Conservation (phyloP, 2,329 filamentous ascomycete genomes). For the Claviceps fusiformis region DNA sequence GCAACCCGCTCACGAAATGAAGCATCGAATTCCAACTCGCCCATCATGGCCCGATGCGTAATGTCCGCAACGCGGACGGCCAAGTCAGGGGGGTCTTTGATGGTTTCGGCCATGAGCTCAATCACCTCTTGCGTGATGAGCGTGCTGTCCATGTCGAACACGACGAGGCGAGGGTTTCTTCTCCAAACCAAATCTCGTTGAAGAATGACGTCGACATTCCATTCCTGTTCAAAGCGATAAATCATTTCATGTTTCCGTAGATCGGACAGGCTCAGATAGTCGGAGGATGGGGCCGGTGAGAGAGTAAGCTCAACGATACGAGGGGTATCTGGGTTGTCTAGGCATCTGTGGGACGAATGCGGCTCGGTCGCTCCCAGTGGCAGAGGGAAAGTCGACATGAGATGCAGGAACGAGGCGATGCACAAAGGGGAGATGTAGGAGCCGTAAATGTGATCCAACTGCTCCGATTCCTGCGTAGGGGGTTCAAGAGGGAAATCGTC, state of each 20-base stretch:
- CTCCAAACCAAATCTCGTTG: constrained; percentile 63
- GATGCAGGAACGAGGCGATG: constrained; percentile 51
- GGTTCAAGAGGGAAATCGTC: constrained; percentile 48
- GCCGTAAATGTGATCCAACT: constrained; percentile 52
- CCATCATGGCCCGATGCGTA: constrained; percentile 87
- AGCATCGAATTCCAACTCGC: constrained; percentile 81
- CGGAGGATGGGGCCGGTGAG: constrained; percentile 43
- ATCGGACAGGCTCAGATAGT: constrained; percentile 54
- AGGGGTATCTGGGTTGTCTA: constrained; percentile 47
- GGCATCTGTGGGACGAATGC: constrained; percentile 48
- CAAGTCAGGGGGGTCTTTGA: constrained; percentile 56
- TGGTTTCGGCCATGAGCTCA: constrained; percentile 76
- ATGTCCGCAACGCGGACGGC: constrained; percentile 74
- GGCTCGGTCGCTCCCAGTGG: constrained; percentile 37
- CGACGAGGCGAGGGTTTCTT: constrained; percentile 70
- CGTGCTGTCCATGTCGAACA: constrained; percentile 98
- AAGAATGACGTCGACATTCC: constrained; percentile 75
- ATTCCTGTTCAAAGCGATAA: constrained; percentile 73
- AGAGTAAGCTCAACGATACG: constrained; percentile 54
- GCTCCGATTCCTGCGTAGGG: constrained; percentile 38
- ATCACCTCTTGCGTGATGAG: constrained; percentile 97
- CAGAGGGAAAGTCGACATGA: constrained; percentile 49
- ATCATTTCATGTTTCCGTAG: constrained; percentile 70
- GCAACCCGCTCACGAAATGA: constrained; percentile 70
- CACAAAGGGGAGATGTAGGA: constrained; percentile 52